phyloP scores from a whole-genome alignment of 2,329 filamentous ascomycete species.

The Apiospora malaysiana region DNA sequence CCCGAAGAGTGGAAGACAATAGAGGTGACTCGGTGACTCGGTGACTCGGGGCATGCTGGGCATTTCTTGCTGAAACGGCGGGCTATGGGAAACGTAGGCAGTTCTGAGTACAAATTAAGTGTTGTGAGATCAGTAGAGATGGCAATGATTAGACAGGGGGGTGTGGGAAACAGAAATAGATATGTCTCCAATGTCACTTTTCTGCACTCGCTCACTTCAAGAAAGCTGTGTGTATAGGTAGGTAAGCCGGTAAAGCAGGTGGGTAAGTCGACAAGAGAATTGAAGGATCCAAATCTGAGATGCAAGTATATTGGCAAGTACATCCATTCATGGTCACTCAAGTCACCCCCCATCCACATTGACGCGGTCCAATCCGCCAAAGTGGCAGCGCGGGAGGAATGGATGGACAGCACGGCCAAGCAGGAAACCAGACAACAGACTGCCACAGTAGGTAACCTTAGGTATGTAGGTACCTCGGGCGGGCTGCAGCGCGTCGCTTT shows the following conservation, averaged over 20 bases:
- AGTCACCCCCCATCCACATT: not conserved
- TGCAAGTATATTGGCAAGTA: not conserved
- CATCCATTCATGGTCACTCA: not conserved
- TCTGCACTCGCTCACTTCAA: not conserved
- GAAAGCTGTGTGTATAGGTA: not conserved
- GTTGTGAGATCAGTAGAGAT: conserved; percentile 12
- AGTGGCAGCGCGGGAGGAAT: conserved; percentile 8
- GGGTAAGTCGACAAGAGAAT: too few relatives aligned
- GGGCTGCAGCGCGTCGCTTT: not conserved
- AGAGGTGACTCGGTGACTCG: not conserved
- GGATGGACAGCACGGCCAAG: conserved; percentile 2
- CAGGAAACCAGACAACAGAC: not conserved
- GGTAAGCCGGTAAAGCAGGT: not conserved
- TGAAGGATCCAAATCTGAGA: not conserved
- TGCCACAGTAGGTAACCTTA: not conserved
- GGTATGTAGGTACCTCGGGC: not conserved
- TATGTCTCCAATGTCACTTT: conserved; percentile 2
- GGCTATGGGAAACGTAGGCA: not conserved
- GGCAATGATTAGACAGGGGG: not conserved
- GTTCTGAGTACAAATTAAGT: conserved; percentile 12
- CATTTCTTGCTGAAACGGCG: not conserved
- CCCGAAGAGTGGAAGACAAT: not conserved
- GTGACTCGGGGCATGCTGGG: not conserved
- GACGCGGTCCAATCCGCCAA: not conserved
- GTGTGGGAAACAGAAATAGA: not conserved